A percentile compares a stretch with the other conserved stretches of the same genome.
These are phyloP conservation scores for Mycena latifolia DNA, from an alignment of 768 basidiomycete species.

Conservation along the genomic window DNA sequence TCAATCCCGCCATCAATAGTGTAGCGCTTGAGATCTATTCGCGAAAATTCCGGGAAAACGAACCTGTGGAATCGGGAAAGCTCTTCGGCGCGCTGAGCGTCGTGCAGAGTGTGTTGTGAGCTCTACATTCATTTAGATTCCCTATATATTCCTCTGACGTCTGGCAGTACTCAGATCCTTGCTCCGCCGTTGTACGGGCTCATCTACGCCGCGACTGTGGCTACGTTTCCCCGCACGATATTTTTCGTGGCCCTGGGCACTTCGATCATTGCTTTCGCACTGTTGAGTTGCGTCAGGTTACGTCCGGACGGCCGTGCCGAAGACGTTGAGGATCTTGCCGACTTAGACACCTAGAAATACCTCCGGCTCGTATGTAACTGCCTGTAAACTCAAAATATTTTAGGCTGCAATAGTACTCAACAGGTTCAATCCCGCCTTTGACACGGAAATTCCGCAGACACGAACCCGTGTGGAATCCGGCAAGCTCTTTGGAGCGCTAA, in stretches of 20 bases:
- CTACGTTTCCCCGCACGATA: slow-evolving; percentile 74
- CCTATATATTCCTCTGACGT: no score
- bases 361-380: no score
- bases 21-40: slow-evolving; percentile 78
- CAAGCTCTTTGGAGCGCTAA: no score
- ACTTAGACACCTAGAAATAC: no score
- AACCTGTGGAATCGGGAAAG: slow-evolving; percentile 21
- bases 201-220: slow-evolving; percentile 79
- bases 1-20: slow-evolving; percentile 76
- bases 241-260: slow-evolving; percentile 67
- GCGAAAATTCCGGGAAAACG: slow-evolving; percentile 46
- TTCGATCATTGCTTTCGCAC: slow-evolving; percentile 55
- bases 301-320: slow-evolving; percentile 18
- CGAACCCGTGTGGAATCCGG: no score
- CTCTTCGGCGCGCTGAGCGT: slow-evolving; percentile 88
- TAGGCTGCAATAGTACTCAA: no score
- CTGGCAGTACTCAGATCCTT: slow-evolving; percentile 59
- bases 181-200: slow-evolving; percentile 82
- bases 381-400: no score
- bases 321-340: not conserved
- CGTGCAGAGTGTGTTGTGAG: slow-evolving; percentile 56
- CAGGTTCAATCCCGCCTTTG: no score
- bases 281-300: slow-evolving; percentile 63
- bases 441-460: no score
- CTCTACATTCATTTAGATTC: no score